A percentile compares a stretch with the other conserved stretches of the same genome.
phyloP scores from a whole-genome alignment of 306 rosid species.

The Acacia acuminata region DNA sequence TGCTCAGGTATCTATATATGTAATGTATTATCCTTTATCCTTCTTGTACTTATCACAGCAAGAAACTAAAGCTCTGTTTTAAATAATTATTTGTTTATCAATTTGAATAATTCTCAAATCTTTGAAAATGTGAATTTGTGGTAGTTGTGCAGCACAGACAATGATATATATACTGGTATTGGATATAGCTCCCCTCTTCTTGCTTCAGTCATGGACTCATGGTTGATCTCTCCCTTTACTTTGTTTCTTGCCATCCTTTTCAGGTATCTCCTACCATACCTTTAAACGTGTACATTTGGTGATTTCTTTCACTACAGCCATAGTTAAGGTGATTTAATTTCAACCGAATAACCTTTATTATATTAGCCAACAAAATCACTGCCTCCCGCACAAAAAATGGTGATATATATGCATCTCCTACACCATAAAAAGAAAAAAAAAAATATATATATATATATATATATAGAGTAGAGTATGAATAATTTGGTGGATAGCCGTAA shows the following conservation, averaged over 20 bases:
- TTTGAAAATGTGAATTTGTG: not conserved
- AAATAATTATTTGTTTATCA: too few relatives aligned
- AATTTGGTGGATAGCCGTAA: too few relatives aligned
- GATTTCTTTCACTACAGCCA: not conserved
- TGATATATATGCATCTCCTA: too few relatives aligned
- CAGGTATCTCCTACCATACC: conserved; percentile 24
- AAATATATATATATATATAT: too few relatives aligned
- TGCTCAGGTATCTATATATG: conserved; percentile 13
- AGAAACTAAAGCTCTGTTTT: not conserved
- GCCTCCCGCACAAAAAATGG: too few relatives aligned
- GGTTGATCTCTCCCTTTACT: not conserved
- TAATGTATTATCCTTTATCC: not conserved
- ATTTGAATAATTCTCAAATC: too few relatives aligned
- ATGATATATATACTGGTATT: conserved; percentile 36
- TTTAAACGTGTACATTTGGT: not conserved
- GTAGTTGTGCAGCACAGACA: conserved; percentile 33
- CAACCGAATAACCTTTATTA: too few relatives aligned
- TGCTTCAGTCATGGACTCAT: not conserved
- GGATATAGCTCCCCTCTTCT: conserved; percentile 43
- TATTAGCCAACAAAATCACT: too few relatives aligned
- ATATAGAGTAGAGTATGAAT: too few relatives aligned
- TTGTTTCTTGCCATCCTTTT: conserved; percentile 34
- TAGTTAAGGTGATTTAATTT: not conserved
- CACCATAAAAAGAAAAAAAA: too few relatives aligned
- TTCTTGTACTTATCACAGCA: too few relatives aligned